Evolutionary conservation across 78 protist genomes (phyloP), one percentile per base, ranked within the genome.

Genomic region (Protostelium mycophagum): DNA sequence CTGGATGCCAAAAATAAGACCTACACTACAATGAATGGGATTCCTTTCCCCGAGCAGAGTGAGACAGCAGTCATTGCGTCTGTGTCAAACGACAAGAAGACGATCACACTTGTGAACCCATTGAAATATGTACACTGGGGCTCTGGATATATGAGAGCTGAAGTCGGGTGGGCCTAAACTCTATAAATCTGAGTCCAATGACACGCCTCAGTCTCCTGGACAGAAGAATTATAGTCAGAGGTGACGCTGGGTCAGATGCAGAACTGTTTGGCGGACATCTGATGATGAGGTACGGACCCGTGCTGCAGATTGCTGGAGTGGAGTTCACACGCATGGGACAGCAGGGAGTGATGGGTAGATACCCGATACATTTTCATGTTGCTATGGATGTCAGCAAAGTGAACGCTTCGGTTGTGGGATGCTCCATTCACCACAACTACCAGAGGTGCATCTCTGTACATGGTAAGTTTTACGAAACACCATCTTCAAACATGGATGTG

Each of bases 281-380:
- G 5, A 5, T 51, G 31, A 25, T 51, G 73, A 5, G 73, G 5
- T 16, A 51, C 73, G 73, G 73, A 51, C 73, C 5, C 31, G 16
- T 51, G 31, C 16, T 51, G 16, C 73, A 51, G 73, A 51, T 51
- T 16, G 16, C 73, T 51, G 94, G 94, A 88, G 88, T 86, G 38
- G 94, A 92, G 25, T n/a, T 92, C 0, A 84, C 83, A 29, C 73
- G 90, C 23, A 92, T 92, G 94, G 94, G 94, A 86, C 94, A 92
- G 51, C 86, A 85, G 16, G 89, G 90, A 34, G 85, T 90, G 63
- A 83, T 92, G 0, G 94, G 91, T 31, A 84, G 36, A 51, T 92
- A 92, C n/a, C 94, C 94, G 84, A 88, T 92, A 39, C 94, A 92
- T 85, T 92, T 92, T 88, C 94, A 92, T 28, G 88, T 92, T 91